Percentiles rank a stretch among this genome's conserved stretches.
Evolutionary conservation across 495 filamentous ascomycete species (phyloP).

Genomic region (Neurospora sp.): DNA sequence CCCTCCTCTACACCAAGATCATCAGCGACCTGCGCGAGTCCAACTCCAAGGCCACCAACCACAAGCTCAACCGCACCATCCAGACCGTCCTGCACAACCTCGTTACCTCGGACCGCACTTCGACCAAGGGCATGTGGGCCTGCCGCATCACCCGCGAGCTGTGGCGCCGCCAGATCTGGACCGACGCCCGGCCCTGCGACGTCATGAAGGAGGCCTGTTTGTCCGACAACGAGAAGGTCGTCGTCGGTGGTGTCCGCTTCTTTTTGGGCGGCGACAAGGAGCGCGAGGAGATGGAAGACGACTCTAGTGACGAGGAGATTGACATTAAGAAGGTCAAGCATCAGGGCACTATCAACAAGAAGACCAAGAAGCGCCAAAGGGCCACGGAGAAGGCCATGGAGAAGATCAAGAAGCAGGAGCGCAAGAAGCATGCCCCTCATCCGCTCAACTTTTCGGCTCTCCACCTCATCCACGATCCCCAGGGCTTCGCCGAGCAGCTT

Average conservation of each 20-base stretch:
- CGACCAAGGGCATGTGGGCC: slow-evolving; percentile 85
- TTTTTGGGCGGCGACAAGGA: slow-evolving; percentile 95
- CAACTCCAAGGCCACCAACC: slow-evolving; percentile 78
- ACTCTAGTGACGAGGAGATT: slow-evolving; percentile 70
- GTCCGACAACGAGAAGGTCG: slow-evolving; percentile 80
- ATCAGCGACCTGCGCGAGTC: slow-evolving; percentile 76
- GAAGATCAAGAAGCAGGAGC: slow-evolving; percentile 62
- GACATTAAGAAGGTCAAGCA: slow-evolving; percentile 78
- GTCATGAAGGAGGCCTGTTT: slow-evolving; percentile 87
- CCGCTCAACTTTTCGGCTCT: slow-evolving; percentile 92
- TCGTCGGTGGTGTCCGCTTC: slow-evolving; percentile 77
- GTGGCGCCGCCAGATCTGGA: slow-evolving; percentile 32
- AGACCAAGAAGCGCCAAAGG: slow-evolving; percentile 75
- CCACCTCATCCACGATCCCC: slow-evolving; percentile 88
- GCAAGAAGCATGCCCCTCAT: slow-evolving; percentile 77
- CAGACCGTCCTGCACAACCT: slow-evolving; percentile 90
- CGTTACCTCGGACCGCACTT: slow-evolving; percentile 70
- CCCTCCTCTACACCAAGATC: slow-evolving; percentile 81
- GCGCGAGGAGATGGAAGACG: slow-evolving; percentile 82
- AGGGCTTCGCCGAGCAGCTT: slow-evolving; percentile 83
- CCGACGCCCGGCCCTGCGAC: slow-evolving; percentile 69
- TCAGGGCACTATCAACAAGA: slow-evolving; percentile 86
- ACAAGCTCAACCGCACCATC: slow-evolving; percentile 82
- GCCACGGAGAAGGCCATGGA: slow-evolving; percentile 67
- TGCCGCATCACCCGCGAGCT: slow-evolving; percentile 34